phyloP scores from a whole-genome alignment of 345 rosid genomes.

The Dipteronia sinensis region DNA sequence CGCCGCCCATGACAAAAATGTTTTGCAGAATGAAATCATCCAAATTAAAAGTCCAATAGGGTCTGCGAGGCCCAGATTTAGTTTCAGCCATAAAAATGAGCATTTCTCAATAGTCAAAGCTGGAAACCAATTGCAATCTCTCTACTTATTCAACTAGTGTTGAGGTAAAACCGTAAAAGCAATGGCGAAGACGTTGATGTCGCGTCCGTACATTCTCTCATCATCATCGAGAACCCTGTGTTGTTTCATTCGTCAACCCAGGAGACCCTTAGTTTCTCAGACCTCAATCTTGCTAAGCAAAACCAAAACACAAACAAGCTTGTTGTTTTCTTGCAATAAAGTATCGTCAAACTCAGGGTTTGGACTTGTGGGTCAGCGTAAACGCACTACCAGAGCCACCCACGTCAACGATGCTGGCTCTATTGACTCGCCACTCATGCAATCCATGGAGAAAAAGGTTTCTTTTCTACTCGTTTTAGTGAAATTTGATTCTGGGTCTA shows the following conservation, averaged over 20 bases:
- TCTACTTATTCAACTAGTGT: neutral
- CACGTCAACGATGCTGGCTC: conserved; percentile 84
- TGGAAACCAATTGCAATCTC: neutral
- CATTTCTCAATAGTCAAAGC: neutral
- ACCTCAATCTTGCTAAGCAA: neutral
- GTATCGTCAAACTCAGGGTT: conserved; percentile 36
- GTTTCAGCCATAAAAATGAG: neutral
- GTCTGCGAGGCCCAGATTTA: neutral
- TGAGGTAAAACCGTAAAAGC: neutral
- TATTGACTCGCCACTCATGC: conserved; percentile 81
- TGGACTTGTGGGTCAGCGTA: conserved; percentile 31
- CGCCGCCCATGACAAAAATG: too few species aligned
- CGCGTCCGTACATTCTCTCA: conserved; percentile 41
- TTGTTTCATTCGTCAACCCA: conserved; percentile 19
- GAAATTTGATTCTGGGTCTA: conserved; percentile 4
- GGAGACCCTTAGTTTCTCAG: conserved; percentile 28
- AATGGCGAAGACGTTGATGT: conserved; percentile 42
- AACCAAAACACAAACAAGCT: conserved; percentile 1
- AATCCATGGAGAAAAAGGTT: conserved; percentile 94
- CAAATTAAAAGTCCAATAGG: neutral
- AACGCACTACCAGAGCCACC: conserved; percentile 56
- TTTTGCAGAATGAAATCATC: too few species aligned
- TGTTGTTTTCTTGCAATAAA: conserved; percentile 19
- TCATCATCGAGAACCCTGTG: conserved; percentile 31
- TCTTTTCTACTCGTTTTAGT: conserved; percentile 2